These are phyloP conservation scores for Pseudogymnoascus sp. DNA, from an alignment of 2,329 filamentous ascomycete species.

Conservation along the genomic window DNA sequence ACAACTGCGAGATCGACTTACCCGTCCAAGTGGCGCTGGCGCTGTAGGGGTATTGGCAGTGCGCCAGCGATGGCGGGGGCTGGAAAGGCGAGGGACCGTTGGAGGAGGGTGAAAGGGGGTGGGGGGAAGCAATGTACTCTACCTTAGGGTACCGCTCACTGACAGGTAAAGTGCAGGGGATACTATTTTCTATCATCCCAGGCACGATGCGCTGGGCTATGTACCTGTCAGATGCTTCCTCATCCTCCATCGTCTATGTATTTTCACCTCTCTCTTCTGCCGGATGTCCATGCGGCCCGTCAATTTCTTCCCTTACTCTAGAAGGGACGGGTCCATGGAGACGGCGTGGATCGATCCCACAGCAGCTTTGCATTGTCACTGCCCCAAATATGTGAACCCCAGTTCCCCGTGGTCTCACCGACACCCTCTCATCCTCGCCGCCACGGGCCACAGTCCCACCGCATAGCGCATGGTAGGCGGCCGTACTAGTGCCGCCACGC, in stretches of 20 bases:
- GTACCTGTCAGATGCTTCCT: neutral
- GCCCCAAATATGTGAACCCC: neutral
- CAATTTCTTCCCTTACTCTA: neutral
- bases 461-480: neutral
- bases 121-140: neutral
- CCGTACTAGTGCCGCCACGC: neutral
- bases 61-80: neutral
- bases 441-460: neutral
- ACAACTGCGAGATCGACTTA: constrained; percentile 4
- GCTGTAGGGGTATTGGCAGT: neutral
- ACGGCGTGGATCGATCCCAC: neutral
- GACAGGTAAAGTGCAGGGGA: neutral
- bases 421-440: neutral
- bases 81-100: neutral
- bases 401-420: neutral
- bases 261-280: neutral
- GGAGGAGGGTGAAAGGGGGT: neutral
- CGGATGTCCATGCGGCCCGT: neutral
- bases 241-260: neutral
- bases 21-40: neutral
- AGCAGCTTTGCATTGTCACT: neutral
- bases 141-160: constrained; percentile 1
- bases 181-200: neutral
- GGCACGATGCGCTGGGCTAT: neutral
- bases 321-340: neutral